phyloP scores from a whole-genome alignment of 345 rosid genomes.

The Salix brachista region DNA sequence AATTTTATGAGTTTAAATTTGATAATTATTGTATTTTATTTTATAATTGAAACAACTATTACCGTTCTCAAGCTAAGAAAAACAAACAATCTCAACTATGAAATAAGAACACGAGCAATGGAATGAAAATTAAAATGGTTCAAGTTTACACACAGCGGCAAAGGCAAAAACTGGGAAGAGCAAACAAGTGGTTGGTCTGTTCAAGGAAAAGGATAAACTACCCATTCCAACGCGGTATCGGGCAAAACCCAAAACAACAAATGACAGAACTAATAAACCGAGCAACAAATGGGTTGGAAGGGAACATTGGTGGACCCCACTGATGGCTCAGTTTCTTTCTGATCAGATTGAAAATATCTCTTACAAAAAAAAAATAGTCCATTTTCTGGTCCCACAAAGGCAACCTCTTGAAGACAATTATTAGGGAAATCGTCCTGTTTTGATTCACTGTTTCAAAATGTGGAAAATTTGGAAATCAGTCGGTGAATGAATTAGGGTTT shows the following conservation, averaged over 20 bases:
- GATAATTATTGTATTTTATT: too few species aligned
- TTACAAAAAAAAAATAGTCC: not conserved
- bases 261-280: not conserved
- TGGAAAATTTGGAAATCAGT: constrained; percentile 7
- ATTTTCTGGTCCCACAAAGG: constrained; percentile 12
- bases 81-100: too few species aligned
- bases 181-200: not conserved
- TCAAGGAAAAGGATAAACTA: not conserved
- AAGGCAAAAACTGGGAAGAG: not conserved
- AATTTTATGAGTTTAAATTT: too few species aligned
- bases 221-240: constrained; percentile 14
- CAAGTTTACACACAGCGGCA: not conserved
- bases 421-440: not conserved
- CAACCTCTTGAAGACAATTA: not conserved
- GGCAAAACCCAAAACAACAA: not conserved
- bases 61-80: too few species aligned
- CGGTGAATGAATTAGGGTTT: constrained; percentile 14
- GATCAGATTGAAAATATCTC: not conserved
- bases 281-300: constrained; percentile 41
- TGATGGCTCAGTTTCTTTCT: constrained; percentile 17
- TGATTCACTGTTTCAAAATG: not conserved
- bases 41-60: too few species aligned
- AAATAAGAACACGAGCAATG: too few species aligned
- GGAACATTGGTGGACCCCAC: constrained; percentile 30
- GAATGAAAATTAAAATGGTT: not conserved